phyloP scores from a whole-genome alignment of 768 basidiomycete species.

The Austroboletus festivus region DNA sequence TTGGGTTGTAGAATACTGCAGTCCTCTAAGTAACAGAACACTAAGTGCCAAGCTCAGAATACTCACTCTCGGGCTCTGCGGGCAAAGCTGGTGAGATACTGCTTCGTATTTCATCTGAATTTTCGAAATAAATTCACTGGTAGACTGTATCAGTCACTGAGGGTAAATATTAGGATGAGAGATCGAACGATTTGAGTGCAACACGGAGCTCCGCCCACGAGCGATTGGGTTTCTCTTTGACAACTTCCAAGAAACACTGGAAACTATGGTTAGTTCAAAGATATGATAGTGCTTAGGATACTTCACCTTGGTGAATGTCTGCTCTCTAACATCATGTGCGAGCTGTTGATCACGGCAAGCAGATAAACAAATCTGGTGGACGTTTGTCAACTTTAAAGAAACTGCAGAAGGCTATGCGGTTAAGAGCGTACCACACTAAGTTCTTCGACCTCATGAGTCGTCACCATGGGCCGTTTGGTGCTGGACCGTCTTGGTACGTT shows the following conservation, averaged over 20 bases:
- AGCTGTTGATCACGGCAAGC: slow-evolving; percentile 25
- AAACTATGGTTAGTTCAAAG: neutral
- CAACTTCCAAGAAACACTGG: slow-evolving; percentile 21
- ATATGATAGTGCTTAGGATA: neutral
- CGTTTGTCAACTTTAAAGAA: neutral
- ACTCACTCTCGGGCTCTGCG: slow-evolving; percentile 24
- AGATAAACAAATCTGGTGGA: slow-evolving; percentile 23
- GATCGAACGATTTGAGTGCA: slow-evolving; percentile 11
- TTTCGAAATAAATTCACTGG: slow-evolving; percentile 14
- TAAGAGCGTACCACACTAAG: slow-evolving; percentile 16
- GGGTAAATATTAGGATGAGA: neutral
- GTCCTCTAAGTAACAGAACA: neutral
- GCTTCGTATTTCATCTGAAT: slow-evolving; percentile 13
- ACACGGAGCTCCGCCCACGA: slow-evolving; percentile 23
- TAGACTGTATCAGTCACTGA: neutral
- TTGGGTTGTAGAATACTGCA: slow-evolving; percentile 12
- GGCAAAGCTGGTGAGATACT: neutral
- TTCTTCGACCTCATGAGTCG: slow-evolving; percentile 8
- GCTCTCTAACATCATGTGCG: slow-evolving; percentile 22
- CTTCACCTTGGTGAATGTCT: slow-evolving; percentile 26
- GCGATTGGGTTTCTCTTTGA: slow-evolving; percentile 3
- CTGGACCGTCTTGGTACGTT: slow-evolving; percentile 12
- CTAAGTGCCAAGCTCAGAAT: neutral
- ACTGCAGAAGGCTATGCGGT: neutral
- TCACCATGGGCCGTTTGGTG: slow-evolving; percentile 4